A percentile compares a stretch with the other conserved stretches of the same genome.
Evolutionary conservation across 257 asterid species (phyloP).

Genomic region (Marsdenia floribunda): DNA sequence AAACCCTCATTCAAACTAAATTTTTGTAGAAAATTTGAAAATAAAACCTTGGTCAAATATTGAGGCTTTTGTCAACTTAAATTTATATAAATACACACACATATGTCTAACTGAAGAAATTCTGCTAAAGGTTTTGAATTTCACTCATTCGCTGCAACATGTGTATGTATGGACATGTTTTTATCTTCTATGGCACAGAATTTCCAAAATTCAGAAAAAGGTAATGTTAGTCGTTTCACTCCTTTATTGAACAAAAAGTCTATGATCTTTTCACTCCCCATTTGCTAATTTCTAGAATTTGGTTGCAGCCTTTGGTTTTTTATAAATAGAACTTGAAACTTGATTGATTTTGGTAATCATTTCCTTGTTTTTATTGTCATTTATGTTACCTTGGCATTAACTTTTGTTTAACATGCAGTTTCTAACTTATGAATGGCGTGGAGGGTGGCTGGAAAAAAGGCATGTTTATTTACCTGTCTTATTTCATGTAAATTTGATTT

Average conservation of each 20-base stretch:
- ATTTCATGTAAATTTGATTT: background rate
- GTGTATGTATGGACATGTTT: background rate
- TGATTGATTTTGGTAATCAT: background rate
- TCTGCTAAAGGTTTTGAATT: too few species aligned
- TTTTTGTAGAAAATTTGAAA: too few species aligned
- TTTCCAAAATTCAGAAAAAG: background rate
- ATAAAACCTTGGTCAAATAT: too few species aligned
- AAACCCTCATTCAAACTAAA: too few species aligned
- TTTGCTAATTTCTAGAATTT: background rate
- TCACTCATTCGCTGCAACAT: too few species aligned
- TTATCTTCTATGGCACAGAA: background rate
- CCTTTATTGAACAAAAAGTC: background rate
- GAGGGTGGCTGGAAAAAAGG: slow-evolving; percentile 65
- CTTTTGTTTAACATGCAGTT: slow-evolving; percentile 19
- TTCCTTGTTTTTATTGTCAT: background rate
- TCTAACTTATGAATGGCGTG: slow-evolving; percentile 61
- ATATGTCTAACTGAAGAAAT: too few species aligned
- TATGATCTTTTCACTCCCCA: background rate
- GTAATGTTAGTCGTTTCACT: background rate
- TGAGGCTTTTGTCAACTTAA: too few species aligned
- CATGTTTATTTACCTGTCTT: slow-evolving; percentile 13
- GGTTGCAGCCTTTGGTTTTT: background rate
- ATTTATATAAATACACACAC: too few species aligned
- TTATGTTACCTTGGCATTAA: background rate
- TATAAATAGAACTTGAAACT: background rate